A percentile compares a stretch with the other conserved stretches of the same genome.
Conservation (phyloP, 805 yeast species). For the Gaillardinia entomophila region DNA sequence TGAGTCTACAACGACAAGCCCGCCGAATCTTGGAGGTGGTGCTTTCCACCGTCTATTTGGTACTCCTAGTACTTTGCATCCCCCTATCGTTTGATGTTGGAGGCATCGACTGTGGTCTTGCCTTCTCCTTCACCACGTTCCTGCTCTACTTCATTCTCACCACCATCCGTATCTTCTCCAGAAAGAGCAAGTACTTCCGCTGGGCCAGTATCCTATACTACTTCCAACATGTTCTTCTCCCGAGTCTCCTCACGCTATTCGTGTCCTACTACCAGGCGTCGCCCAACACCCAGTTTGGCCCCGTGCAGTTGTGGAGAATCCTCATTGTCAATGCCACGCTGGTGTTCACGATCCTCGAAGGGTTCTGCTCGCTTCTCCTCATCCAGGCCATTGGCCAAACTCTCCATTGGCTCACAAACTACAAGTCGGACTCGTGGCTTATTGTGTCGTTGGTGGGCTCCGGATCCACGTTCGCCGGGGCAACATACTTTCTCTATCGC, state of each 20-base stretch:
- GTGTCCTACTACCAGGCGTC: constrained; percentile 43
- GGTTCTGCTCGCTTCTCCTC: constrained; percentile 85
- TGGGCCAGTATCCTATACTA: constrained; percentile 57
- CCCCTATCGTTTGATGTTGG: constrained; percentile 95
- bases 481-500: constrained; percentile 73
- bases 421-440: constrained; percentile 71
- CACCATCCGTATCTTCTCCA: constrained; percentile 56
- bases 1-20: not conserved
- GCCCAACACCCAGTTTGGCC: constrained; percentile 18
- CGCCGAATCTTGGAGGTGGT: constrained; percentile 6
- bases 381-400: constrained; percentile 90
- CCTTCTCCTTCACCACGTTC: constrained; percentile 64
- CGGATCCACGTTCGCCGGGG: constrained; percentile 69
- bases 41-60: constrained; percentile 56
- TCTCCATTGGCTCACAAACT: constrained; percentile 57
- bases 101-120: constrained; percentile 82
- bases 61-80: constrained; percentile 70
- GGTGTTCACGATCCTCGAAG: constrained; percentile 82
- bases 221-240: constrained; percentile 76
- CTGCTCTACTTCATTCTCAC: constrained; percentile 64
- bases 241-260: constrained; percentile 70
- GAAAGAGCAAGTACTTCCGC: constrained; percentile 35
- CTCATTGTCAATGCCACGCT: constrained; percentile 80
- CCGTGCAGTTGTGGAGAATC: constrained; percentile 63
- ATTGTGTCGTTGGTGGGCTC: constrained; percentile 66